Conservation (phyloP, 768 basidiomycete genomes). For the Phylloporus sp. region DNA sequence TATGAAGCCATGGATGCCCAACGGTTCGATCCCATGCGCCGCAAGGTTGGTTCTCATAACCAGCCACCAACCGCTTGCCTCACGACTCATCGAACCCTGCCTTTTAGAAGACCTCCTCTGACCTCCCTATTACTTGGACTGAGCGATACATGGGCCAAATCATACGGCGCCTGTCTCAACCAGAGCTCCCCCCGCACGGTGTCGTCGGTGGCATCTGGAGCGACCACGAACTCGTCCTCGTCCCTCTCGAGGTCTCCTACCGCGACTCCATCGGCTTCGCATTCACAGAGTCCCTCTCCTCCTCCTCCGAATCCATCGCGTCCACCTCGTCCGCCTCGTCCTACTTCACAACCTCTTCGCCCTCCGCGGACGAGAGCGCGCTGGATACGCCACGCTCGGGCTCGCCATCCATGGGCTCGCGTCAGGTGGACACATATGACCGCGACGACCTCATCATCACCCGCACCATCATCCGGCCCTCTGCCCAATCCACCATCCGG, state of each 20-base stretch:
- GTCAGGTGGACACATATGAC: slow-evolving; percentile 24
- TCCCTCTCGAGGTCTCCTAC: slow-evolving; percentile 25
- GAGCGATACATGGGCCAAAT: slow-evolving; percentile 27
- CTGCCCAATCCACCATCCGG: slow-evolving; percentile 21
- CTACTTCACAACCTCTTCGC: slow-evolving; percentile 20
- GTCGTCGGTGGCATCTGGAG: slow-evolving; percentile 32
- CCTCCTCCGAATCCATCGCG: slow-evolving; percentile 7
- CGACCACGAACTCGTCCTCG: slow-evolving; percentile 33
- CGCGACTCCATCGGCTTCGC: slow-evolving; percentile 17
- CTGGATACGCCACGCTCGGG: slow-evolving; percentile 1
- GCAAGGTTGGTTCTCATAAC: slow-evolving; percentile 22
- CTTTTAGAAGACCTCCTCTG: slow-evolving; percentile 17
- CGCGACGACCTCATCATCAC: slow-evolving; percentile 32
- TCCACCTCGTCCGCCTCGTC: slow-evolving; percentile 14
- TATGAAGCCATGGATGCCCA: slow-evolving; percentile 30
- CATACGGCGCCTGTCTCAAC: slow-evolving; percentile 21
- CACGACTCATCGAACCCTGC: slow-evolving; percentile 17
- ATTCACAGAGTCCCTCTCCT: slow-evolving; percentile 14
- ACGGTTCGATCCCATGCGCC: slow-evolving; percentile 31
- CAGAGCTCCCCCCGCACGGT: slow-evolving; percentile 11
- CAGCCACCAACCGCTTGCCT: slow-evolving; percentile 12
- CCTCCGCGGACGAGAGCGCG: slow-evolving; percentile 6
- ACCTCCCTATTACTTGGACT: slow-evolving; percentile 8
- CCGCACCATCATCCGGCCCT: slow-evolving; percentile 38
- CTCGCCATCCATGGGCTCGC: slow-evolving; percentile 9